phyloP scores from a whole-genome alignment of 2,329 filamentous ascomycete genomes.

The Hymenoscyphus fraxineus region DNA sequence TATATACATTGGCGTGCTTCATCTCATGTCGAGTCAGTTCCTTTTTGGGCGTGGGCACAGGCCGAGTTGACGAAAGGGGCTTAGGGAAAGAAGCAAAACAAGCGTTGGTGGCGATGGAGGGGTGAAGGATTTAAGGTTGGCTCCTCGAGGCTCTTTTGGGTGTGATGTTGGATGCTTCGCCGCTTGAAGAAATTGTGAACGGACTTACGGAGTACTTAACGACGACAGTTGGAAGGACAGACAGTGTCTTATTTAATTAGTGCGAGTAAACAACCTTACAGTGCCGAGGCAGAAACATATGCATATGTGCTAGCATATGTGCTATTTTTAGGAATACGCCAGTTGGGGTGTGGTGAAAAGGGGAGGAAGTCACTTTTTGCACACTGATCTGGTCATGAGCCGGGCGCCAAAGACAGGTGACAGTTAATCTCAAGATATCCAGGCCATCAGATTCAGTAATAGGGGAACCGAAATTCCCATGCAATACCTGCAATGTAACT shows the following conservation, averaged over 20 bases:
- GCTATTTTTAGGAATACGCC: not conserved
- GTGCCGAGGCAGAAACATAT: not conserved
- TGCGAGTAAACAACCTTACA: not conserved
- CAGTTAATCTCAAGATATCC: not conserved
- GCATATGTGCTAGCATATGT: not conserved
- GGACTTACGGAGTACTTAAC: not conserved
- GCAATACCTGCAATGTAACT: not conserved
- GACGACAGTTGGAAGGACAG: not conserved
- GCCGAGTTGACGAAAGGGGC: not conserved
- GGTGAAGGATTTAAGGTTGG: slow-evolving; percentile 1
- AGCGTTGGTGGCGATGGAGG: not conserved
- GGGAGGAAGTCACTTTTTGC: not conserved
- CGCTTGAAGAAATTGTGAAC: not conserved
- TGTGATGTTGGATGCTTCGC: not conserved
- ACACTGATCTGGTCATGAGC: not conserved
- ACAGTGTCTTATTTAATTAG: not conserved
- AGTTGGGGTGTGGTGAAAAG: not conserved
- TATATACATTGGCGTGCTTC: not conserved
- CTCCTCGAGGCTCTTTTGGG: not conserved
- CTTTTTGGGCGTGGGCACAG: not conserved
- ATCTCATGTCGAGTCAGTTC: not conserved
- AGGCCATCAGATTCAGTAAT: not conserved
- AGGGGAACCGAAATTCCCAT: not conserved
- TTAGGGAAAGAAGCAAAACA: not conserved
- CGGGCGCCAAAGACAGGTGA: not conserved